Conservation (phyloP, 495 filamentous ascomycete species). For the Penicillium parvum region DNA sequence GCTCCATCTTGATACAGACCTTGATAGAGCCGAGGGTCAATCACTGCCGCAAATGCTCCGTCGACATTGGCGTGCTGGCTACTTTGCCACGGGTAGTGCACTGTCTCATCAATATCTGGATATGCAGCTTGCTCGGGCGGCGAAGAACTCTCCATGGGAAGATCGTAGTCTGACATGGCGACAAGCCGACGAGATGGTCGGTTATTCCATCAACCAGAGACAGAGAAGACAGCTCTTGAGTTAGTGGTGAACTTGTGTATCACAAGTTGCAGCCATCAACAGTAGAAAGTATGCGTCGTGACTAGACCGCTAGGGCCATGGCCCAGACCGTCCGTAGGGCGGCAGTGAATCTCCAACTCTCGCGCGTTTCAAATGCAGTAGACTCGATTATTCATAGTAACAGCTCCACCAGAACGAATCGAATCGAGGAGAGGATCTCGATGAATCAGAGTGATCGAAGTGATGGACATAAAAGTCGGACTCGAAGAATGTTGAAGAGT, state of each 20-base stretch:
- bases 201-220: neutral
- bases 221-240: neutral
- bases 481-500: slow-evolving; percentile 12
- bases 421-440: neutral
- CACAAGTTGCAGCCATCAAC: neutral
- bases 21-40: slow-evolving; percentile 42
- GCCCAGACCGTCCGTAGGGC: slow-evolving; percentile 18
- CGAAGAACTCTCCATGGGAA: slow-evolving; percentile 12
- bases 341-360: slow-evolving; percentile 6
- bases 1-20: slow-evolving; percentile 17
- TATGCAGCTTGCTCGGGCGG: slow-evolving; percentile 24
- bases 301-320: slow-evolving; percentile 14
- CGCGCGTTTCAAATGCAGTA: slow-evolving; percentile 18
- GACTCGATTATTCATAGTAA: slow-evolving; percentile 23
- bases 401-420: slow-evolving; percentile 13
- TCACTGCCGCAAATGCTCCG: slow-evolving; percentile 21
- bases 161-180: slow-evolving; percentile 18
- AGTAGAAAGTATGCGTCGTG: slow-evolving; percentile 5
- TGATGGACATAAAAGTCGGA: too few species aligned
- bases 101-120: slow-evolving; percentile 36
- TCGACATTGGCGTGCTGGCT: slow-evolving; percentile 12
- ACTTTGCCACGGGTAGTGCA: slow-evolving; percentile 37
- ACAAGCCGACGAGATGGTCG: neutral
- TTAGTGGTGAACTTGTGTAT: neutral
- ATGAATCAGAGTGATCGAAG: slow-evolving; percentile 7